Conservation (phyloP, 116 monocot species). For the Dioscorea cayenensis region DNA sequence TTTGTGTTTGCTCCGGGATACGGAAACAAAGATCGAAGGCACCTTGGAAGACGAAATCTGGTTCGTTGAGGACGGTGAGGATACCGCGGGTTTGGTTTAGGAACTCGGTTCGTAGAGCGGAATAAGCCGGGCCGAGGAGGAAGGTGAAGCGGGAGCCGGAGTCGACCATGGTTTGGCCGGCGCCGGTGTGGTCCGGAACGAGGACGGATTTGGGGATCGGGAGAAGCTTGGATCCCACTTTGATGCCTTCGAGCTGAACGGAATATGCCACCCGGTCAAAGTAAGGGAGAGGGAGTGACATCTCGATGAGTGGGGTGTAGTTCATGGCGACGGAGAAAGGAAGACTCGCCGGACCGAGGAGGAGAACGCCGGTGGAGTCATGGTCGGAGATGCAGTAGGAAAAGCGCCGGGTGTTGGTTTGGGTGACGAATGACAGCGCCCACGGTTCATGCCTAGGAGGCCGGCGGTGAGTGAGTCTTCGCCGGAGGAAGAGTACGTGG, state of each 20-base stretch:
- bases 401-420: conserved; percentile 54
- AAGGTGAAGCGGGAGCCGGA: conserved; percentile 97
- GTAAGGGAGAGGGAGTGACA: conserved; percentile 78
- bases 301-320: conserved; percentile 80
- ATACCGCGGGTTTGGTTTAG: conserved; percentile 37
- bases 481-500: conserved; percentile 28
- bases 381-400: conserved; percentile 85
- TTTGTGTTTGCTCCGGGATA: conserved; percentile 1
- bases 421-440: conserved; percentile 72
- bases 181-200: conserved; percentile 89
- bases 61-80: conserved; percentile 36
- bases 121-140: conserved; percentile 81
- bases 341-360: conserved; percentile 50
- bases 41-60: conserved; percentile 73
- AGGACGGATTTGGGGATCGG: conserved; percentile 83
- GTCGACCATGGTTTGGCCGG: conserved; percentile 97
- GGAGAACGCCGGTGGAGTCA: conserved; percentile 57
- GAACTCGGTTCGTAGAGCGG: conserved; percentile 62
- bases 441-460: conserved; percentile 89
- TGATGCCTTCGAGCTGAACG: conserved; percentile 76
- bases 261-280: conserved; percentile 93
- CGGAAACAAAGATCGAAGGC: conserved; percentile 83
- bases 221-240: conserved; percentile 43
- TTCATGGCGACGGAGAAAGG: conserved; percentile 36
- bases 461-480: conserved; percentile 30